Evolutionary conservation across 768 basidiomycete genomes (phyloP), one percentile per base, ranked within the genome.

Genomic region (Leccinum imitatum): DNA sequence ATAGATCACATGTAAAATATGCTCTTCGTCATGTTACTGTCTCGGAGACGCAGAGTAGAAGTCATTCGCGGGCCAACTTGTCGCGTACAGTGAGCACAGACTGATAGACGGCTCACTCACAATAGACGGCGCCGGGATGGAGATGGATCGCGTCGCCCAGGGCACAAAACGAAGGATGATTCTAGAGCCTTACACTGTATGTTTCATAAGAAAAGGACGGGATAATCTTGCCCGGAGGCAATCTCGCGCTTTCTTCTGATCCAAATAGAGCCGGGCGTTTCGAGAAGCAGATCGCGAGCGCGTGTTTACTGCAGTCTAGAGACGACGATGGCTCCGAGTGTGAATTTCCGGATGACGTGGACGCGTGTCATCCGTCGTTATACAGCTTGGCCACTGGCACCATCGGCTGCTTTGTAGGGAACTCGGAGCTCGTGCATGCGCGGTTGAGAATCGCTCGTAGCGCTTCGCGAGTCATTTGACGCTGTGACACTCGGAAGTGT

Each of bases 271-370:
- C 15, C 37, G 37, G 31, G 31, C 31, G 11, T 33, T 33, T 33
- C 31, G 31, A 33, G 31, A 33, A 7, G 15, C 30, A 65, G 51
- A 62, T 57, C 47, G 30, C 25, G 46, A 5, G 82, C 84, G 6
- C 75, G 83, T 46, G 85, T 86, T 77, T 81, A 4, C 65, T 84
- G 50, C 82, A 82, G 9, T 58, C 73, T 15, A 11, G 47, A 17
- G 71, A 70, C 7, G 65, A 64, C 15, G 65, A 71, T 59, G 71
- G 64, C 47, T 25, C 76, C 95, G 19, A 84, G 30, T 0, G 79
- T 53, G 87, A 87, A 63, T 87, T 90, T 62, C 92, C 94, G 3
- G 90, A 93, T 60, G 88, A 94, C 39, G 90, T 89, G 2, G 86
- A 93, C 74, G 94, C 91, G 66, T 63, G 84, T 72, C 35, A 41